Evolutionary conservation across 768 basidiomycete species (phyloP).

Genomic region (Clathrus columnatus): DNA sequence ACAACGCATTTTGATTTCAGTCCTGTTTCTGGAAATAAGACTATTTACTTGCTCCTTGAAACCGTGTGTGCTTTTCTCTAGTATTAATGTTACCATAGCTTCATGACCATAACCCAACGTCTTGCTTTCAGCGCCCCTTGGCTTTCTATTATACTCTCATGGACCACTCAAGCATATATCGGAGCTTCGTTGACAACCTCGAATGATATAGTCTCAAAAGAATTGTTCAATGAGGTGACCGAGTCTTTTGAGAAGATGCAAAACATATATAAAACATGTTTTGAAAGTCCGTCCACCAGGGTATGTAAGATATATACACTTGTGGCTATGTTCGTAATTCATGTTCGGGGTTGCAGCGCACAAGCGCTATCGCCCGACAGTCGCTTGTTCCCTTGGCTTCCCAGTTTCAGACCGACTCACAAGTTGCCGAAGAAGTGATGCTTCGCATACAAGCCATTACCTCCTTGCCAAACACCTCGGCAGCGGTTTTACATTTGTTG

Average conservation of each 20-base stretch:
- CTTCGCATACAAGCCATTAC: constrained; percentile 28
- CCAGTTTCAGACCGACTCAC: constrained; percentile 12
- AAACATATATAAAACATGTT: constrained; percentile 43
- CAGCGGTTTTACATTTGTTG: constrained; percentile 44
- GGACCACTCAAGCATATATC: neutral
- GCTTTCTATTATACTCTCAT: constrained; percentile 9
- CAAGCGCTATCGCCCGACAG: constrained; percentile 34
- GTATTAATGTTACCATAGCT: constrained; percentile 30
- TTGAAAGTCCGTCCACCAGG: constrained; percentile 36
- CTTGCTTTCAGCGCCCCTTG: constrained; percentile 20
- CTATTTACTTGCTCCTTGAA: constrained; percentile 55
- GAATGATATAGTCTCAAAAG: constrained; percentile 27
- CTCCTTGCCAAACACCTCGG: constrained; percentile 38
- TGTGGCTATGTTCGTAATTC: neutral
- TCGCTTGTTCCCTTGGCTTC: constrained; percentile 3
- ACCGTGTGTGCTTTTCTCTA: constrained; percentile 28
- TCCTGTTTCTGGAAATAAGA: constrained; percentile 57
- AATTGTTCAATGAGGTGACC: constrained; percentile 35
- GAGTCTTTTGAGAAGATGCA: constrained; percentile 35
- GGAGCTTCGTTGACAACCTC: neutral
- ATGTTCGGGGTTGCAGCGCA: constrained; percentile 29
- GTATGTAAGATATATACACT: constrained; percentile 23
- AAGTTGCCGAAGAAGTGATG: neutral
- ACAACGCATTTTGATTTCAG: constrained; percentile 50
- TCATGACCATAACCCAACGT: too few relatives aligned